These are phyloP conservation scores for Termitomyces sp. DNA, from an alignment of 768 basidiomycete species.

Conservation along the genomic window DNA sequence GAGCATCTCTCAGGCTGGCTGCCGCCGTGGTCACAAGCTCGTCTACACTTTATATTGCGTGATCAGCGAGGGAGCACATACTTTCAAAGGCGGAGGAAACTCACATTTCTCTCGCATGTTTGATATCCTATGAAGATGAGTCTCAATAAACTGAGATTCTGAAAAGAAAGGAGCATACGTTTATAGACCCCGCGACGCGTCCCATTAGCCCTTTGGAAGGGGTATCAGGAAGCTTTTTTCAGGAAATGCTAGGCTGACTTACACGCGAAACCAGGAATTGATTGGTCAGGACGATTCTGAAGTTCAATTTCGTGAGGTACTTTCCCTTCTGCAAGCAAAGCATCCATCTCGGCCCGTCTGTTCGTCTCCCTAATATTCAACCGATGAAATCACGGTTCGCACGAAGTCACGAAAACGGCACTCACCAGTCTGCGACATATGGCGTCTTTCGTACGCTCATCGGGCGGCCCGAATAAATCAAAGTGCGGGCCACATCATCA, in stretches of 20 bases:
- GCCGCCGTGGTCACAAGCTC: constrained; percentile 73
- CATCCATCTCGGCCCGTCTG: constrained; percentile 51
- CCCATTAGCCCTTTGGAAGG: constrained; percentile 66
- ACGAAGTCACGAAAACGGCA: background rate
- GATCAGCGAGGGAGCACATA: constrained; percentile 2
- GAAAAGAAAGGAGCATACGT: constrained; percentile 27
- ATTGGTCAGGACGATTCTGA: constrained; percentile 60
- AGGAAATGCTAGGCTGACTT: constrained; percentile 18
- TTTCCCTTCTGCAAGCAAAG: constrained; percentile 55
- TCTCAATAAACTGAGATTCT: background rate
- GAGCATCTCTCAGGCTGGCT: constrained; percentile 42
- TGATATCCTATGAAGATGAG: constrained; percentile 49
- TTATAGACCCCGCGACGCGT: constrained; percentile 66
- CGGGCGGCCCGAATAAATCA: constrained; percentile 75
- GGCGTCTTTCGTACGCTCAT: constrained; percentile 77
- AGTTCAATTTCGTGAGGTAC: constrained; percentile 76
- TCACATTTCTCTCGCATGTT: constrained; percentile 81
- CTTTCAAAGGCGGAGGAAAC: constrained; percentile 15
- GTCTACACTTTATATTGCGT: constrained; percentile 50
- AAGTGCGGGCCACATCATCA: constrained; percentile 65
- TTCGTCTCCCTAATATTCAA: constrained; percentile 47
- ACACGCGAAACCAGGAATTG: constrained; percentile 55
- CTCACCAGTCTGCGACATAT: constrained; percentile 70
- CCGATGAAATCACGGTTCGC: background rate
- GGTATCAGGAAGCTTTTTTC: background rate